A percentile compares a stretch with the other conserved stretches of the same genome.
phyloP scores from a whole-genome alignment of 352 stramenopile genomes.

The Pythium aristosporum region DNA sequence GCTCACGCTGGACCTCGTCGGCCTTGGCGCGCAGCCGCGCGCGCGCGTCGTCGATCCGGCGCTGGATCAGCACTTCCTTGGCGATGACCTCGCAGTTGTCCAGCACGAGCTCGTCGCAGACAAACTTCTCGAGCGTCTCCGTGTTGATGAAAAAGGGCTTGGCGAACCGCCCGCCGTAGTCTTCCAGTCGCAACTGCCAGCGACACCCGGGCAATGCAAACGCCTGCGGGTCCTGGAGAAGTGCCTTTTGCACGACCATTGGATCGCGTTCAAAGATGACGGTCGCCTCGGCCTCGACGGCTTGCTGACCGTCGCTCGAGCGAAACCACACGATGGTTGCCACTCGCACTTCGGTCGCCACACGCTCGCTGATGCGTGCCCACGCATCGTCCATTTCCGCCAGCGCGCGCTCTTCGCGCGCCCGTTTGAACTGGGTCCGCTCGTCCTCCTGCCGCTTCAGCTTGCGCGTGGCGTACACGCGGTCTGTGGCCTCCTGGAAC shows the following conservation, averaged over 20 bases:
- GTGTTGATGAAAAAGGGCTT: slow-evolving; percentile 71
- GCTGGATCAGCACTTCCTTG: slow-evolving; percentile 55
- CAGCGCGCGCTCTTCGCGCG: slow-evolving; percentile 20
- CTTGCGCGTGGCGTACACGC: slow-evolving; percentile 45
- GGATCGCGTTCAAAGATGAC: slow-evolving; percentile 60
- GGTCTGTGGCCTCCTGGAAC: slow-evolving; percentile 46
- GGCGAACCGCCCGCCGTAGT: slow-evolving; percentile 47
- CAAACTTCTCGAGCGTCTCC: slow-evolving; percentile 61
- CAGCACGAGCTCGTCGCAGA: slow-evolving; percentile 67
- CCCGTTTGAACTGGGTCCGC: slow-evolving; percentile 42
- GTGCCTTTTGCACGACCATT: slow-evolving; percentile 38
- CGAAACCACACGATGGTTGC: slow-evolving; percentile 47
- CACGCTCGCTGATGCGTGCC: slow-evolving; percentile 42
- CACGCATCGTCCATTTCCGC: slow-evolving; percentile 43
- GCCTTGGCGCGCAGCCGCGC: slow-evolving; percentile 29
- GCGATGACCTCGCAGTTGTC: slow-evolving; percentile 65
- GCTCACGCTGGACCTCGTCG: slow-evolving; percentile 30
- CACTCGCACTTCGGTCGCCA: slow-evolving; percentile 42
- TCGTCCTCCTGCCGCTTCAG: slow-evolving; percentile 51
- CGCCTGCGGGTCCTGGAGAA: slow-evolving; percentile 38
- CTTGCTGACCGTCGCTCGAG: slow-evolving; percentile 28
- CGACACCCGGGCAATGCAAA: slow-evolving; percentile 38
- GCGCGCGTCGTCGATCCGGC: slow-evolving; percentile 44
- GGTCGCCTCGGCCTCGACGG: slow-evolving; percentile 38
- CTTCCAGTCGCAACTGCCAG: slow-evolving; percentile 62